Base-by-base conservation (phyloP, 257 asterid genomes). In the Rehmannia glutinosa region DNA sequence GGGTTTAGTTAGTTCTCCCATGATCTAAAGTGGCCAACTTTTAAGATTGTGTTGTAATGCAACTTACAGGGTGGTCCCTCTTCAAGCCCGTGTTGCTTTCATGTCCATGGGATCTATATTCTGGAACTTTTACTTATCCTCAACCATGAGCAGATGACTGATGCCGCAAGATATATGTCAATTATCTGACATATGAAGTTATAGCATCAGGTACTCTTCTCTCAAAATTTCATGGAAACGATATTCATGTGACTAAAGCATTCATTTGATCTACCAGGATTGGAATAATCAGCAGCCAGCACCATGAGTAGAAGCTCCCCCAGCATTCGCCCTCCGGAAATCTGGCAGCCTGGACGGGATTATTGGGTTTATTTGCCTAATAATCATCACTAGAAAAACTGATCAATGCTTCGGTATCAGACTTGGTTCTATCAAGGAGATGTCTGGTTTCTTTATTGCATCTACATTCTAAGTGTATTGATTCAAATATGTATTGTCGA, bases 1-100 rank as follows among this genome's bases (percentile, higher is more conserved):
- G n/a, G 41, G 50, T 32, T 36, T 64, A 28, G 46, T 30, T 52
- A n/a, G n/a, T n/a, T n/a, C n/a, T n/a, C n/a, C n/a, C n/a, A n/a
- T 60, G 42, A 46, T 36, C 45, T 8, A 53, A 52, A 51, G 50
- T n/a, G 28, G 62, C 47, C 69, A 19, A 9, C 21, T 28, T 52
- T 54, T 12, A 30, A 61, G 13, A 51, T 41, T 11, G 51, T 20
- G 3, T 9, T 24, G 0, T 59, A 25, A 57, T 25, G 72, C 41
- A 62, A 45, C 69, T 54, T 60, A 24, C 84, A 90, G 99, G 95
- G 77, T 60, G 69, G 77, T 93, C 68, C 99, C 99, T 65, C 96
- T 93, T 81, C 96, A 87, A 67, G 84, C 92, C 41, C 96, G 96
- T 15, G 99, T 93, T 57, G 99, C 95, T 20, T 90, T 93, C 90